phyloP scores from a whole-genome alignment of 2,329 filamentous ascomycete species.

The Xenoacremonium recifei region DNA sequence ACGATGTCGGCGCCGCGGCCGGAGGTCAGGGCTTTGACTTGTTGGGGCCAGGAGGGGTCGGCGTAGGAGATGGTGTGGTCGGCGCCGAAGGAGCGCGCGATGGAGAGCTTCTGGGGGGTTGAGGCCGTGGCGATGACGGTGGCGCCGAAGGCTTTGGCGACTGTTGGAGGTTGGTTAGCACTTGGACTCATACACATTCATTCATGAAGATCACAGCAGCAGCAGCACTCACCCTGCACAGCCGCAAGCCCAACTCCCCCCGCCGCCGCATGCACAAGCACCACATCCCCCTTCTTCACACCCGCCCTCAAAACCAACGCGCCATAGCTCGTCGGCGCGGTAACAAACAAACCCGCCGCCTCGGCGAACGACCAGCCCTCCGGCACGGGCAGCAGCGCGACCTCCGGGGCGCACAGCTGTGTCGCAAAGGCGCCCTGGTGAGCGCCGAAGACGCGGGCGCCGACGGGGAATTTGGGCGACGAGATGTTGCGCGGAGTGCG shows the following conservation, averaged over 20 bases:
- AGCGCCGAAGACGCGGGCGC: slow-evolving; percentile 83
- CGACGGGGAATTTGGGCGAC: slow-evolving; percentile 66
- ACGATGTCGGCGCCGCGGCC: slow-evolving; percentile 82
- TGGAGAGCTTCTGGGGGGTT: slow-evolving; percentile 72
- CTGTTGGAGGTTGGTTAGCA: slow-evolving; percentile 22
- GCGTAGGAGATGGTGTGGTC: slow-evolving; percentile 81
- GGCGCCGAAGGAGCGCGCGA: slow-evolving; percentile 79
- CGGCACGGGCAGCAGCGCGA: slow-evolving; percentile 70
- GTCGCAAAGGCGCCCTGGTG: slow-evolving; percentile 85
- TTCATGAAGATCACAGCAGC: no score
- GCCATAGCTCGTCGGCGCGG: slow-evolving; percentile 85
- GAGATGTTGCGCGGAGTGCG: slow-evolving; percentile 55
- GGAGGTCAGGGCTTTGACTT: slow-evolving; percentile 75
- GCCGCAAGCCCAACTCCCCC: slow-evolving; percentile 90
- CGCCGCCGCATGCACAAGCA: slow-evolving; percentile 88
- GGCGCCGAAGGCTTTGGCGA: slow-evolving; percentile 89
- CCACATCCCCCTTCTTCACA: slow-evolving; percentile 77
- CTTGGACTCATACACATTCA: no score
- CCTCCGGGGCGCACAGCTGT: slow-evolving; percentile 66
- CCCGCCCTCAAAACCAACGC: slow-evolving; percentile 76
- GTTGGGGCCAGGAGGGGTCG: slow-evolving; percentile 58
- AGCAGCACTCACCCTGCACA: slow-evolving; percentile 61
- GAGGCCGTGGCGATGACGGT: slow-evolving; percentile 93
- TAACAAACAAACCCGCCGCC: slow-evolving; percentile 87
- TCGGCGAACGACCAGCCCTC: slow-evolving; percentile 79